Conservation (phyloP, 2,329 filamentous ascomycete genomes). For the Incumbomyces lentus region DNA sequence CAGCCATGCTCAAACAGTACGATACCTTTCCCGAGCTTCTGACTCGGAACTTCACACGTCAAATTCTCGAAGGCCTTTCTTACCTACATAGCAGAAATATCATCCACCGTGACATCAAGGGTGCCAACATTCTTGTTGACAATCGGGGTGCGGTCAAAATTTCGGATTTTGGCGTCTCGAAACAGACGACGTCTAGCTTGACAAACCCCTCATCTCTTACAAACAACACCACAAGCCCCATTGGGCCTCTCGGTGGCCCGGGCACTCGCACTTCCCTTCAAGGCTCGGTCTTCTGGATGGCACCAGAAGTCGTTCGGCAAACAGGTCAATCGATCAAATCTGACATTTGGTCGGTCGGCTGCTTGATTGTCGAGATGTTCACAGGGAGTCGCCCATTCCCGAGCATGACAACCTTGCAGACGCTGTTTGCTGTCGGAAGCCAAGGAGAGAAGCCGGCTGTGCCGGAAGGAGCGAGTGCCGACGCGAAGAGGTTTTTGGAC, state of each 20-base stretch:
- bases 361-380: conserved; percentile 98
- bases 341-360: conserved; percentile 96
- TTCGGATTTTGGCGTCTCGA: conserved; percentile 96
- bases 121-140: conserved; percentile 95
- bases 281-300: conserved; percentile 99
- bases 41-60: conserved; percentile 90
- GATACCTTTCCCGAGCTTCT: conserved; percentile 87
- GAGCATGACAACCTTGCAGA: conserved; percentile 91
- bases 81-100: conserved; percentile 93
- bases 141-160: conserved; percentile 99
- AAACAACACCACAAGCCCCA: conserved; percentile 96
- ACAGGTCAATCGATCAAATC: conserved; percentile 97
- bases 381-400: conserved; percentile 94
- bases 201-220: conserved; percentile 60
- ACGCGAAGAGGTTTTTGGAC: conserved; percentile 71
- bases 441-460: conserved; percentile 78
- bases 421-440: conserved; percentile 96
- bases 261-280: conserved; percentile 77
- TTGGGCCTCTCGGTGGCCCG: conserved; percentile 95
- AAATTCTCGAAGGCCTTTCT: conserved; percentile 83
- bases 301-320: conserved; percentile 94
- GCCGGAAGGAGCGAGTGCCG: conserved; percentile 73
- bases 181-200: conserved; percentile 35
- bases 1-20: conserved; percentile 97
- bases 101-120: conserved; percentile 98